Evolutionary conservation across 805 yeast species (phyloP).

Genomic region (Wickerhamomyces bisporus): DNA sequence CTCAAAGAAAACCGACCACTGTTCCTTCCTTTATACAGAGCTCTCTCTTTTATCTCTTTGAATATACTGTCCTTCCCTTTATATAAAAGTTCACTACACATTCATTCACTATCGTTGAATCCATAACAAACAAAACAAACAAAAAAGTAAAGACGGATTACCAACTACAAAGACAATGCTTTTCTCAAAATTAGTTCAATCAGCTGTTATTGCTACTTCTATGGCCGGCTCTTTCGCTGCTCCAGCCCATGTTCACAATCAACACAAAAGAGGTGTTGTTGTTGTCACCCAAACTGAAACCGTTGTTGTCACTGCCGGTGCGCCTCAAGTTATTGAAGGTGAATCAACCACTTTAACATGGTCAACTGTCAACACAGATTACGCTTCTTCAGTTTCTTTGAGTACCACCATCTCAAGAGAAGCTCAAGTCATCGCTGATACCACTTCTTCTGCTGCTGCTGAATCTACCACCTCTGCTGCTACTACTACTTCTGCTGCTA

Average conservation of each 20-base stretch:
- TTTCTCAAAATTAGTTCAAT: slow-evolving; percentile 39
- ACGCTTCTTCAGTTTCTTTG: slow-evolving; percentile 23
- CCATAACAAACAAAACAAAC: too few relatives aligned
- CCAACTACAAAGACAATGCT: slow-evolving; percentile 32
- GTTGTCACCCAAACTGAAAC: slow-evolving; percentile 44
- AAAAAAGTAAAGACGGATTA: neutral
- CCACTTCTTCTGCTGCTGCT: slow-evolving; percentile 25
- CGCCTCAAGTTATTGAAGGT: slow-evolving; percentile 30
- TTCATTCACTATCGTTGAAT: too few relatives aligned
- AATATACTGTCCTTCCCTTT: slow-evolving; percentile 7
- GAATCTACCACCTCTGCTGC: slow-evolving; percentile 22
- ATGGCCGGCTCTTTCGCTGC: slow-evolving; percentile 45
- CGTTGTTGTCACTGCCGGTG: slow-evolving; percentile 43
- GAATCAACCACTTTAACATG: slow-evolving; percentile 22
- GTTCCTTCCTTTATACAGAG: slow-evolving; percentile 30
- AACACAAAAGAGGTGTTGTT: slow-evolving; percentile 51
- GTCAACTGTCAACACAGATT: slow-evolving; percentile 23
- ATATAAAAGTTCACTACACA: slow-evolving; percentile 5
- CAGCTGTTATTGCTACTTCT: slow-evolving; percentile 38
- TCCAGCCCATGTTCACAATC: slow-evolving; percentile 59
- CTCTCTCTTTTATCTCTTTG: slow-evolving; percentile 10
- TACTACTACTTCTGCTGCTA: slow-evolving; percentile 23
- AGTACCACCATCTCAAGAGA: slow-evolving; percentile 21
- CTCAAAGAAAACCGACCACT: slow-evolving; percentile 18
- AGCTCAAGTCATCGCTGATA: slow-evolving; percentile 27